Conservation (phyloP, 129 eudicot genomes). For the Centella asiatica region DNA sequence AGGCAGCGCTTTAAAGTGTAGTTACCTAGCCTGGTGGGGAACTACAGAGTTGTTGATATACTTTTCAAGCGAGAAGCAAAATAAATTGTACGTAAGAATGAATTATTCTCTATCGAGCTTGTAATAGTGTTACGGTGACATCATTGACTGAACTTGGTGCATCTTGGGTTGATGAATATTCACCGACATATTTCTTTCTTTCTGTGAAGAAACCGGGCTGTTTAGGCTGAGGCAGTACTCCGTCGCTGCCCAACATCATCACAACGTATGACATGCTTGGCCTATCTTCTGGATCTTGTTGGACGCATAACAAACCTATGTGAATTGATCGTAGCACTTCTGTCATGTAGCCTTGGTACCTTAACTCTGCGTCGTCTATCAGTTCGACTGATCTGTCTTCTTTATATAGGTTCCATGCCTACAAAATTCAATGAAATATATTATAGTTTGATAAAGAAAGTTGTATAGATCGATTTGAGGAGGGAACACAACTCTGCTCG, state of each 20-base stretch:
- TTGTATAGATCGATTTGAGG: no score
- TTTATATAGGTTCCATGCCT: slow-evolving; percentile 28
- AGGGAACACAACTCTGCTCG: not conserved
- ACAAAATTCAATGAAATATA: no score
- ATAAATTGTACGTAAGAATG: not conserved
- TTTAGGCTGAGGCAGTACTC: slow-evolving; percentile 20
- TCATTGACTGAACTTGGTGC: slow-evolving; percentile 14
- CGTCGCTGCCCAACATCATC: slow-evolving; percentile 20
- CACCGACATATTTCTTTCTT: not conserved
- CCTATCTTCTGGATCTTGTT: slow-evolving; percentile 27
- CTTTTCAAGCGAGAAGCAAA: no score
- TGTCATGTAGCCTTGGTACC: not conserved
- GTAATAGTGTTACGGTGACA: slow-evolving; percentile 5
- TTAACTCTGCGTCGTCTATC: not conserved
- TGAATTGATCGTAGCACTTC: slow-evolving; percentile 23
- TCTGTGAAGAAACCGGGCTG: slow-evolving; percentile 23
- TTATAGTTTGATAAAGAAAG: no score
- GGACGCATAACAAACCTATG: slow-evolving; percentile 26
- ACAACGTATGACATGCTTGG: slow-evolving; percentile 28
- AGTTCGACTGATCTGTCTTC: slow-evolving; percentile 21
- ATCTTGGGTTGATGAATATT: slow-evolving; percentile 3
- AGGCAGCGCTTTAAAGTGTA: no score
- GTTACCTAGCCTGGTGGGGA: no score
- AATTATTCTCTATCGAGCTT: slow-evolving; percentile 10
- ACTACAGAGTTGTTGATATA: no score